Percentiles rank a stretch among this genome's conserved stretches.
Evolutionary conservation across 495 filamentous ascomycete species (phyloP).

Genomic region (Penicillium pulvis): DNA sequence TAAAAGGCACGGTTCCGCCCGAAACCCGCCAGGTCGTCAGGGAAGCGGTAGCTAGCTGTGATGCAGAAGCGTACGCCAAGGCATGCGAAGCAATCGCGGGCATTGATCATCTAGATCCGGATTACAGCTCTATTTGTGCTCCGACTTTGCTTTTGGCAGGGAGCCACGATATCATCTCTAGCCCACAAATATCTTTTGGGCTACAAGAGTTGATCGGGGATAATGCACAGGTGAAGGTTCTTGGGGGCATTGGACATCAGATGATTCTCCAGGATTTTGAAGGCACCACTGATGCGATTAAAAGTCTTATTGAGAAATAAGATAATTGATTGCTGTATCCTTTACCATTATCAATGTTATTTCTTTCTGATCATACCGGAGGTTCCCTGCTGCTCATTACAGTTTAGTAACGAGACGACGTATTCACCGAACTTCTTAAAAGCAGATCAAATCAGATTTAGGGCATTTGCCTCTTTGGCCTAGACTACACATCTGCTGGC

Average conservation of each 20-base stretch:
- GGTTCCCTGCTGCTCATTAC: too few relatives aligned
- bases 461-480: too few relatives aligned
- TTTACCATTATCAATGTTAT: too few relatives aligned
- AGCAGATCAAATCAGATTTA: too few relatives aligned
- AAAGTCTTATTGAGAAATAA: not conserved
- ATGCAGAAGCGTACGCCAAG: not conserved
- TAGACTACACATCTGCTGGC: too few relatives aligned
- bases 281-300: slow-evolving; percentile 5
- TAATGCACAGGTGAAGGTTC: slow-evolving; percentile 16
- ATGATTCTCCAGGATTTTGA: slow-evolving; percentile 26
- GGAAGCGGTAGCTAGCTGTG: not conserved
- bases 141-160: not conserved
- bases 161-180: not conserved
- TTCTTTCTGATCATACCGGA: too few relatives aligned
- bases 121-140: not conserved
- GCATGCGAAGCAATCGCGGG: not conserved
- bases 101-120: not conserved
- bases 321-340: not conserved
- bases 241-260: slow-evolving; percentile 27
- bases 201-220: slow-evolving; percentile 10
- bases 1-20: not conserved
- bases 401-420: too few relatives aligned
- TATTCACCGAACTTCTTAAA: too few relatives aligned
- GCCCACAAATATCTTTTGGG: not conserved
- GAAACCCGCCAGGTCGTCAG: not conserved